A percentile compares a stretch with the other conserved stretches of the same genome.
phyloP scores from a whole-genome alignment of 768 basidiomycete genomes.

The Suillus spraguei region DNA sequence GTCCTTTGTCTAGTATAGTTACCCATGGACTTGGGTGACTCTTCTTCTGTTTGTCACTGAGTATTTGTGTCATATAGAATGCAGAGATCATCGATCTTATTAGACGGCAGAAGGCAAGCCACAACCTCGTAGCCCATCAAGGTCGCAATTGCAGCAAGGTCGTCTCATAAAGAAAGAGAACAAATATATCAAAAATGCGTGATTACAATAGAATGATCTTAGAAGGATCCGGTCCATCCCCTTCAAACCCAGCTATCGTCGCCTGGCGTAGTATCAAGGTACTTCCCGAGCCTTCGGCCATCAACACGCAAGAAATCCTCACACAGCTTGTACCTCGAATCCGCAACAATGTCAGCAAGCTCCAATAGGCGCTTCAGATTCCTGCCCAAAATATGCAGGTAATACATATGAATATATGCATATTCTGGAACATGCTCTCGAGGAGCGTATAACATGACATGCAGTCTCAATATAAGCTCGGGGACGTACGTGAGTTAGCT shows the following conservation, averaged over 20 bases:
- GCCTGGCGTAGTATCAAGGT: constrained; percentile 69
- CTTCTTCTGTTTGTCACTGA: not conserved
- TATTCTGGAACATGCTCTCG: constrained; percentile 66
- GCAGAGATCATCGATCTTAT: not conserved
- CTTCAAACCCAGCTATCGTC: constrained; percentile 69
- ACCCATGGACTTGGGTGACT: no score
- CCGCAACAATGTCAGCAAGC: constrained; percentile 82
- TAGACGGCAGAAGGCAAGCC: no score
- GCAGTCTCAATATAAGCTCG: constrained; percentile 84
- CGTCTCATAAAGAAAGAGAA: not conserved
- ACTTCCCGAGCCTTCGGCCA: constrained; percentile 66
- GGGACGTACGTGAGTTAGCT: constrained; percentile 87
- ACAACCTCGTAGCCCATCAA: not conserved
- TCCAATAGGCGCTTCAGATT: constrained; percentile 76
- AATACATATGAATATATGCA: constrained; percentile 27
- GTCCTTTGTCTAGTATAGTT: no score
- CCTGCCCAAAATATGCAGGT: constrained; percentile 39
- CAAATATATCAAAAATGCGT: not conserved
- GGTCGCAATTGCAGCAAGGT: not conserved
- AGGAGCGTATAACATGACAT: constrained; percentile 69
- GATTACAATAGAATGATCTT: constrained; percentile 39
- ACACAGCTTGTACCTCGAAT: constrained; percentile 83
- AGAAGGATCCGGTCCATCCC: constrained; percentile 79
- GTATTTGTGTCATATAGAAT: not conserved
- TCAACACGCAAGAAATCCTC: constrained; percentile 74